Conservation (phyloP, 306 rosid species). For the Vigna radiata region DNA sequence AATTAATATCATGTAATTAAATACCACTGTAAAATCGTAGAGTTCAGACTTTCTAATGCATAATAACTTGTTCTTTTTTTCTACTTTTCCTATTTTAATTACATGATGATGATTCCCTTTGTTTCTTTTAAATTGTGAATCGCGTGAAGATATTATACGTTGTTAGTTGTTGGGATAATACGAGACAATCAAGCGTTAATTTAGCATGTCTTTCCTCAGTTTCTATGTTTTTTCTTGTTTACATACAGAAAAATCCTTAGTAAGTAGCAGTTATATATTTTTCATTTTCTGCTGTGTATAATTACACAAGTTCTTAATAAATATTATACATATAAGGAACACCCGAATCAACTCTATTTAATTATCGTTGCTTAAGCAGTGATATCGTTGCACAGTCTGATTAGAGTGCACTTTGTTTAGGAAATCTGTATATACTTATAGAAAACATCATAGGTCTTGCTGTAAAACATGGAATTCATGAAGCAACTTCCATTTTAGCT, state of each 20-base stretch:
- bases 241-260: background rate
- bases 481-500: too few species aligned
- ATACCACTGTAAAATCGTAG: too few species aligned
- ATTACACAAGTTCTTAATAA: background rate
- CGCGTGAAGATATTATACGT: background rate
- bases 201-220: conserved; percentile 9
- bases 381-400: too few species aligned
- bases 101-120: background rate
- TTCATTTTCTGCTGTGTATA: background rate
- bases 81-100: background rate
- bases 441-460: too few species aligned
- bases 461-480: too few species aligned
- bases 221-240: background rate
- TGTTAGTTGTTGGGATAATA: conserved; percentile 32
- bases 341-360: too few species aligned
- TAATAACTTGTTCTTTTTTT: background rate
- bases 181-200: conserved; percentile 18
- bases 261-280: background rate
- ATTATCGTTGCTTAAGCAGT: too few species aligned
- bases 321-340: background rate
- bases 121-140: conserved; percentile 13
- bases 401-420: too few species aligned
- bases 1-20: too few species aligned
- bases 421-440: too few species aligned
- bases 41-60: background rate